A percentile compares a stretch with the other conserved stretches of the same genome.
Evolutionary conservation across 768 basidiomycete species (phyloP).

Genomic region (Tricholoma saponaceum): DNA sequence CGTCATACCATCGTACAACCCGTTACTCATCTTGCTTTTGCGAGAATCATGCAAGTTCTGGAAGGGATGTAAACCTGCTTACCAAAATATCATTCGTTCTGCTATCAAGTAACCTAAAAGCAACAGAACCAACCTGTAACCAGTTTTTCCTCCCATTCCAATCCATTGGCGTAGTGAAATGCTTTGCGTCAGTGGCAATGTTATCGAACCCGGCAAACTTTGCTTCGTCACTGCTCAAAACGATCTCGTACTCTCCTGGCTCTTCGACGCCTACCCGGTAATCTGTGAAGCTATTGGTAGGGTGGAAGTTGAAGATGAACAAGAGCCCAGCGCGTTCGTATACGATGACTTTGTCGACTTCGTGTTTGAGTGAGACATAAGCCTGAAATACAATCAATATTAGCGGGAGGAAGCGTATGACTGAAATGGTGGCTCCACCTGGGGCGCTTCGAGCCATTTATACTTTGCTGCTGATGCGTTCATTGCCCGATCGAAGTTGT

Average conservation of each 20-base stretch:
- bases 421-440: slow-evolving; percentile 36
- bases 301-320: slow-evolving; percentile 98
- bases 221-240: slow-evolving; percentile 83
- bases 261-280: slow-evolving; percentile 90
- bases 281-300: slow-evolving; percentile 84
- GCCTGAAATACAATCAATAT: slow-evolving; percentile 44
- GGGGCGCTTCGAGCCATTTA: slow-evolving; percentile 80
- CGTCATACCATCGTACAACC: too few species aligned
- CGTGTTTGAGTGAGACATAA: slow-evolving; percentile 92
- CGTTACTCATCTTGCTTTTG: slow-evolving; percentile 28
- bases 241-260: slow-evolving; percentile 78
- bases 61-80: slow-evolving; percentile 72
- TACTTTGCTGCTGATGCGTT: slow-evolving; percentile 78
- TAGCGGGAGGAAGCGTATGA: neutral
- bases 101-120: neutral
- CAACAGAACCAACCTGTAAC: slow-evolving; percentile 54
- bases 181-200: slow-evolving; percentile 56
- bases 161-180: slow-evolving; percentile 78
- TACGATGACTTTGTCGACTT: slow-evolving; percentile 88
- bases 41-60: slow-evolving; percentile 64
- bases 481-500: slow-evolving; percentile 92
- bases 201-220: slow-evolving; percentile 90
- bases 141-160: slow-evolving; percentile 95
- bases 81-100: slow-evolving; percentile 1
- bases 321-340: slow-evolving; percentile 92